phyloP scores from a whole-genome alignment of 306 rosid genomes.

The Quercus rubra region DNA sequence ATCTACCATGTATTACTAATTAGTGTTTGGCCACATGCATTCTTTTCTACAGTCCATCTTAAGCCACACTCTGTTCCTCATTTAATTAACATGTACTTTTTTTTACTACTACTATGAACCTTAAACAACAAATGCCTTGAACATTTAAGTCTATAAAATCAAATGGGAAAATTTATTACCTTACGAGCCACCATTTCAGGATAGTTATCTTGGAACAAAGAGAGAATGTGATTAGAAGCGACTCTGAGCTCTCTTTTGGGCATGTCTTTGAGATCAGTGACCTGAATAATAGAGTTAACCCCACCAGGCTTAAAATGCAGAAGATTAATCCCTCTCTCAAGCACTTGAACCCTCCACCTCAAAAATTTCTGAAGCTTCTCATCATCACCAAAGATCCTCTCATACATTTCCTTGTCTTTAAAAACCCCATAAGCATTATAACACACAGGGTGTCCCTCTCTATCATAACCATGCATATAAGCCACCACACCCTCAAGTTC shows the following conservation, averaged over 20 bases:
- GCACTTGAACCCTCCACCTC: constrained; percentile 95
- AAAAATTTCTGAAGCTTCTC: constrained; percentile 81
- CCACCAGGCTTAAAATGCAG: constrained; percentile 90
- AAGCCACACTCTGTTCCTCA: no score
- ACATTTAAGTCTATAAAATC: neutral
- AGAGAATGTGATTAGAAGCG: constrained; percentile 89
- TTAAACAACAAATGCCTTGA: neutral
- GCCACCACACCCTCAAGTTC: constrained; percentile 93
- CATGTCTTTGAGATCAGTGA: constrained; percentile 96
- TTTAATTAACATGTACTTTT: no score
- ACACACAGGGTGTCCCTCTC: constrained; percentile 89
- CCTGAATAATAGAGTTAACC: constrained; percentile 81
- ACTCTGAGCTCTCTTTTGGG: constrained; percentile 92
- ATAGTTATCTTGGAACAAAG: constrained; percentile 89
- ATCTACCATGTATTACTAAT: no score
- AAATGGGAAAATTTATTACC: constrained; percentile 30
- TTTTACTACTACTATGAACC: neutral
- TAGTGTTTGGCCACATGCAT: no score
- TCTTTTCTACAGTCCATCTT: no score
- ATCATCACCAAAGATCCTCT: constrained; percentile 80
- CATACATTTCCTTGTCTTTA: constrained; percentile 74
- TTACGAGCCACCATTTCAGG: constrained; percentile 96
- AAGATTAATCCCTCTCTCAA: constrained; percentile 74
- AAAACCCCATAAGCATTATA: constrained; percentile 87
- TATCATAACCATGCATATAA: constrained; percentile 81